phyloP scores from a whole-genome alignment of 2,329 filamentous ascomycete species.

The Erysiphe pulchra region DNA sequence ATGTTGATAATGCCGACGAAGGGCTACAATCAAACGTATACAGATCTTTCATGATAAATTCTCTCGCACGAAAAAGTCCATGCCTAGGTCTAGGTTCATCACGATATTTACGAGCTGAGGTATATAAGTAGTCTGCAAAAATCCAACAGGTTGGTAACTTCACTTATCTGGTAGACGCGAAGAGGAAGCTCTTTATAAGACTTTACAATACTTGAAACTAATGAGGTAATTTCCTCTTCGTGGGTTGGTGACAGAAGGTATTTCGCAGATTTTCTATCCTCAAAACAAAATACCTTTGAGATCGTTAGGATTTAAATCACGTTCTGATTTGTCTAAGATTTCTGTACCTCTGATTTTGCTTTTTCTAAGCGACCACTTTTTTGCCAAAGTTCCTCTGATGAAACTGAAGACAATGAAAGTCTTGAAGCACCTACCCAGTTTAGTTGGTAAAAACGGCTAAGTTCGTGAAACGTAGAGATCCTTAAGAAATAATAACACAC shows the following conservation, averaged over 20 bases:
- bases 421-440: conserved; percentile 41
- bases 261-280: conserved; percentile 48
- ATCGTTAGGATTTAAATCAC: neutral
- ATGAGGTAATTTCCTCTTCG: conserved; percentile 77
- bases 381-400: conserved; percentile 62
- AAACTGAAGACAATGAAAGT: conserved; percentile 60
- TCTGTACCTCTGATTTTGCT: conserved; percentile 41
- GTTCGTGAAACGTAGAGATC: no score
- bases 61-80: conserved; percentile 62
- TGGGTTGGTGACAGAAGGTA: conserved; percentile 79
- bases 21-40: conserved; percentile 70
- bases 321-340: neutral
- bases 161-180: conserved; percentile 72
- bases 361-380: conserved; percentile 57
- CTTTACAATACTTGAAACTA: conserved; percentile 46
- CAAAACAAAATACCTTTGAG: conserved; percentile 46
- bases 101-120: conserved; percentile 62
- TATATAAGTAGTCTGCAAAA: neutral
- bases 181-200: conserved; percentile 75
- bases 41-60: conserved; percentile 95
- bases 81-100: conserved; percentile 78
- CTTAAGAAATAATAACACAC: conserved; percentile 17
- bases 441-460: neutral
- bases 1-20: conserved; percentile 52
- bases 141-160: conserved; percentile 9